Evolutionary conservation across 495 filamentous ascomycete species (phyloP).

Genomic region (Talaromyces liani): DNA sequence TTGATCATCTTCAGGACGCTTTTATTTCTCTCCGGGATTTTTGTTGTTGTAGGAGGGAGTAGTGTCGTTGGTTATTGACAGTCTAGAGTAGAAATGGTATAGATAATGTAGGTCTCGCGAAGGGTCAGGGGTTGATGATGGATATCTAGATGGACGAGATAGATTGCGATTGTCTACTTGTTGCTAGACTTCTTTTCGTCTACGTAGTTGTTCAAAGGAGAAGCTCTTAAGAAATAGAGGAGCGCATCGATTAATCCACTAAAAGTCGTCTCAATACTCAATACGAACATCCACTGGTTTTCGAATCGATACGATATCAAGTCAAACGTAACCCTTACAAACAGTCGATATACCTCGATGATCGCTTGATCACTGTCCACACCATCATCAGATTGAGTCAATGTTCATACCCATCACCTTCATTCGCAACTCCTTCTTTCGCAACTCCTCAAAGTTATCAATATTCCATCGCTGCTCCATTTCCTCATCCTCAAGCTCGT

Average conservation of each 20-base stretch:
- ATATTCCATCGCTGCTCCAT: neutral
- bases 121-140: neutral
- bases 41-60: neutral
- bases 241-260: neutral
- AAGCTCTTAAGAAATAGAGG: neutral
- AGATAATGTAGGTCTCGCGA: neutral
- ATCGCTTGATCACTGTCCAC: neutral
- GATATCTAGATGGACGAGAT: neutral
- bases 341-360: neutral
- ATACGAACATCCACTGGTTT: neutral
- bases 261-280: neutral
- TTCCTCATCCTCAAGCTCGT: constrained; percentile 4
- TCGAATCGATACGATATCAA: neutral
- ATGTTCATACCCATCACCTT: neutral
- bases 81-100: too few relatives aligned
- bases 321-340: neutral
- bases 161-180: neutral
- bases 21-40: neutral
- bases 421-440: neutral
- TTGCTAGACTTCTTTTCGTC: too few relatives aligned
- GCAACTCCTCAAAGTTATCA: neutral
- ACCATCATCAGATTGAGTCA: neutral
- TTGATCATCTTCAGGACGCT: neutral
- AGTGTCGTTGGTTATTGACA: too few relatives aligned
- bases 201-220: neutral